These are phyloP conservation scores for Mucor sp. DNA, from an alignment of 371 early-diverging fungal species.

Conservation along the genomic window DNA sequence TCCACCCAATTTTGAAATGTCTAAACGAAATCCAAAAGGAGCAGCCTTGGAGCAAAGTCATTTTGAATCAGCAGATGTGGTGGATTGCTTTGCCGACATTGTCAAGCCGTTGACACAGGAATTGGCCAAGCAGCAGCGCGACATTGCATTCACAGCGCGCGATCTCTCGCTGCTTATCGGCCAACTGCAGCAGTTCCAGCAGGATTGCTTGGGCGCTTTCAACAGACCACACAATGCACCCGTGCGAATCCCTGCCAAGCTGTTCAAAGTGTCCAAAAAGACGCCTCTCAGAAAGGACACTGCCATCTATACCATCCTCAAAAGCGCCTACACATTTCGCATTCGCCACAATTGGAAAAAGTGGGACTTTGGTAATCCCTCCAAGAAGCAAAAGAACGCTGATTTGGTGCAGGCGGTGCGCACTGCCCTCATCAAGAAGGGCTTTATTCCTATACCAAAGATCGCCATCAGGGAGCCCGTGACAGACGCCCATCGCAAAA, in stretches of 20 bases:
- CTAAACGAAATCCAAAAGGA: constrained; percentile 38
- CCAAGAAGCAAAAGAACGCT: constrained; percentile 42
- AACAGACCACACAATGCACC: constrained; percentile 32
- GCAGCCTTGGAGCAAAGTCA: constrained; percentile 42
- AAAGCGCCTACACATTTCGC: constrained; percentile 56
- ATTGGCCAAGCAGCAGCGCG: constrained; percentile 32
- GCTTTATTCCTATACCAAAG: constrained; percentile 40
- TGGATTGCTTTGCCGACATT: constrained; percentile 52
- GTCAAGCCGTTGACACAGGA: constrained; percentile 40
- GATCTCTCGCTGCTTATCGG: constrained; percentile 60
- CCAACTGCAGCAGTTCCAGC: constrained; percentile 67
- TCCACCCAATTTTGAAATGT: constrained; percentile 11
- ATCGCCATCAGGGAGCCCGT: constrained; percentile 57
- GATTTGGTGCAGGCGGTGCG: constrained; percentile 55
- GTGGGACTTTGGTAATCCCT: constrained; percentile 59
- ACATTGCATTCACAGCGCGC: constrained; percentile 44
- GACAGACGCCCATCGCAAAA: constrained; percentile 37
- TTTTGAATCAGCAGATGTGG: constrained; percentile 42
- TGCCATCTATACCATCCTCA: constrained; percentile 54
- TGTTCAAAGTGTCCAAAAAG: constrained; percentile 51
- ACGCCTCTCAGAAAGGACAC: constrained; percentile 24
- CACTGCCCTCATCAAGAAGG: constrained; percentile 31
- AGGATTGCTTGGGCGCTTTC: constrained; percentile 57
- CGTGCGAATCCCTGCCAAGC: constrained; percentile 61
- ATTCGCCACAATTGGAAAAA: constrained; percentile 45